phyloP scores from a whole-genome alignment of 495 filamentous ascomycete genomes.

The Penicillium fimorum region DNA sequence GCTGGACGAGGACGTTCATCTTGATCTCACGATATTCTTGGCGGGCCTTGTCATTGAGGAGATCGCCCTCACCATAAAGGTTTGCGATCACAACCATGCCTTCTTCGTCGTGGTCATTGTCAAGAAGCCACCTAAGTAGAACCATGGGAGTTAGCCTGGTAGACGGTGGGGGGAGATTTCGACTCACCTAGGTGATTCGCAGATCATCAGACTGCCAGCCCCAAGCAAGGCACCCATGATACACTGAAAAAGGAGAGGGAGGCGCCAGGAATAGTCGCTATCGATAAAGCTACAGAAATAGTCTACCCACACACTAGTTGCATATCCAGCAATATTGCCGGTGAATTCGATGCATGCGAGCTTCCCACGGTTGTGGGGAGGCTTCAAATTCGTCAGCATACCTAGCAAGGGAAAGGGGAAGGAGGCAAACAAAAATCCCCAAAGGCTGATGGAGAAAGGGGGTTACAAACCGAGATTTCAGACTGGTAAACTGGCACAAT shows the following conservation, averaged over 20 bases:
- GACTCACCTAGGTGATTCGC: slow-evolving; percentile 86
- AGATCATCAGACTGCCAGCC: slow-evolving; percentile 84
- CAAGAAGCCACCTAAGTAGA: slow-evolving; percentile 80
- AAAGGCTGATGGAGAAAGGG: background rate
- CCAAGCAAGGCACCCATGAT: slow-evolving; percentile 86
- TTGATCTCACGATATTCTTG: slow-evolving; percentile 98
- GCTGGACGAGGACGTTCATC: slow-evolving; percentile 89
- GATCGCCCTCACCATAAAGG: slow-evolving; percentile 91
- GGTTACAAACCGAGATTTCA: slow-evolving; percentile 63
- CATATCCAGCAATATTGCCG: slow-evolving; percentile 93
- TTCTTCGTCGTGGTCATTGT: slow-evolving; percentile 98
- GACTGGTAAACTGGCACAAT: slow-evolving; percentile 98
- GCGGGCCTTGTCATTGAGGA: slow-evolving; percentile 83
- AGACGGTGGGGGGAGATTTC: background rate
- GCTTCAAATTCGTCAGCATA: slow-evolving; percentile 42
- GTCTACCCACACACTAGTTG: slow-evolving; percentile 96
- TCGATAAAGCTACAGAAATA: slow-evolving; percentile 93
- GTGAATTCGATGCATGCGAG: slow-evolving; percentile 98
- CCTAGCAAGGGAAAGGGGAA: background rate
- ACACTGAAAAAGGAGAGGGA: slow-evolving; percentile 90
- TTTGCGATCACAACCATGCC: slow-evolving; percentile 98
- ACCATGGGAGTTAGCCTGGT: background rate
- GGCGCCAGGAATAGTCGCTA: slow-evolving; percentile 81
- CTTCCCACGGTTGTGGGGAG: slow-evolving; percentile 92
- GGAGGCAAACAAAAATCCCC: background rate